These are phyloP conservation scores for Diaporthe sp. DNA, from an alignment of 2,329 filamentous ascomycete genomes.

Conservation along the genomic window DNA sequence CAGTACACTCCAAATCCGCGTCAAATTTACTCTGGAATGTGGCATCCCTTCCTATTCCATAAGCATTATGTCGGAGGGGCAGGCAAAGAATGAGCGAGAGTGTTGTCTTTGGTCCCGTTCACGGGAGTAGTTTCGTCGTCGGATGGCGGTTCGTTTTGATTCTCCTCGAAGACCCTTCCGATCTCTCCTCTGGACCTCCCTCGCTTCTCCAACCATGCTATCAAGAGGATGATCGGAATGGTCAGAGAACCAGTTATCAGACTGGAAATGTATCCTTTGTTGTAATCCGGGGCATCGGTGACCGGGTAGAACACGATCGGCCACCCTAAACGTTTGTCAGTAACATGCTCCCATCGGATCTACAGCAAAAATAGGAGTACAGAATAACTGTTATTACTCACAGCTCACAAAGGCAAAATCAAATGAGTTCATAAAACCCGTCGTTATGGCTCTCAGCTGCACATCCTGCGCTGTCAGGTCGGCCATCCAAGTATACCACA, in stretches of 20 bases:
- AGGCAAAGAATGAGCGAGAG: background rate
- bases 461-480: slow-evolving; percentile 56
- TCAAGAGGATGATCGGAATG: slow-evolving; percentile 53
- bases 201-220: slow-evolving; percentile 54
- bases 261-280: slow-evolving; percentile 57
- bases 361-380: too few relatives aligned
- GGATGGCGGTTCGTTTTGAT: background rate
- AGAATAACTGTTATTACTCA: background rate
- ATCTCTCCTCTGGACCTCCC: slow-evolving; percentile 47
- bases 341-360: background rate
- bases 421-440: slow-evolving; percentile 60
- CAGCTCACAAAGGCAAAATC: slow-evolving; percentile 59
- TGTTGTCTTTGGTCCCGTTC: slow-evolving; percentile 26
- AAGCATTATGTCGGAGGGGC: background rate
- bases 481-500: slow-evolving; percentile 64
- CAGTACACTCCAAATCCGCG: background rate
- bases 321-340: slow-evolving; percentile 45
- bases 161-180: slow-evolving; percentile 44
- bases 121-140: slow-evolving; percentile 7
- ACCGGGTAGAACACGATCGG: slow-evolving; percentile 57
- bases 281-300: slow-evolving; percentile 56
- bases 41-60: too few relatives aligned
- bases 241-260: slow-evolving; percentile 54
- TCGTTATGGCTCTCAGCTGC: slow-evolving; percentile 60
- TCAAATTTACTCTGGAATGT: background rate